Evolutionary conservation across 1,284 basidiomycete species (phyloP).

Genomic region (Ceratobasidium sp.): DNA sequence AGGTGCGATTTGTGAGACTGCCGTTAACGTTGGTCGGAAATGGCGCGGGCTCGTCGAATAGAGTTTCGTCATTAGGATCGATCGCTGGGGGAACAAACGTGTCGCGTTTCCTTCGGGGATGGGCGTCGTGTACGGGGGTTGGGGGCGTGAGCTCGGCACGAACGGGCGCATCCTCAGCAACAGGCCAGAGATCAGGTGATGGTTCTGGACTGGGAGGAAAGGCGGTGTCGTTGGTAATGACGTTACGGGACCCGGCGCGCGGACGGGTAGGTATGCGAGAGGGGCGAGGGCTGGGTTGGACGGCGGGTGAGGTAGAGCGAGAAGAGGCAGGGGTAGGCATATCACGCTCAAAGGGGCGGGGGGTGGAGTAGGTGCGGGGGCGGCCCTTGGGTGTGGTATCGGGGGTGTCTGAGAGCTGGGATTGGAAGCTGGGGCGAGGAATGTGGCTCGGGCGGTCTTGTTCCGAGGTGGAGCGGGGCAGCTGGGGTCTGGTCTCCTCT

Average conservation of each 20-base stretch:
- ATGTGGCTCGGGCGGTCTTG: constrained; percentile 9
- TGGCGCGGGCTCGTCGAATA: constrained; percentile 43
- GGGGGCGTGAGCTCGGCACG: constrained; percentile 8
- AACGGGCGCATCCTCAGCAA: constrained; percentile 2
- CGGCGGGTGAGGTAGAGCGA: constrained; percentile 41
- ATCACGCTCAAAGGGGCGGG: constrained; percentile 36
- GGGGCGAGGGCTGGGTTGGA: constrained; percentile 18
- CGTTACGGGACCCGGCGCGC: constrained; percentile 32
- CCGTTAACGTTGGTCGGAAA: constrained; percentile 35
- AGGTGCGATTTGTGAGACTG: constrained; percentile 15
- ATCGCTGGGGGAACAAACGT: constrained; percentile 32
- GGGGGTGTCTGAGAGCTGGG: background rate
- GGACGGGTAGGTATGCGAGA: constrained; percentile 42
- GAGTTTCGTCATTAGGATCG: constrained; percentile 7
- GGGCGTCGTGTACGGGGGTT: background rate
- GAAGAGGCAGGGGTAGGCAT: constrained; percentile 43
- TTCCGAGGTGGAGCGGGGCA: background rate
- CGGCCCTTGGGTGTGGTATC: background rate
- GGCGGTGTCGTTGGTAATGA: background rate
- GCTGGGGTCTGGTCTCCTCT: background rate
- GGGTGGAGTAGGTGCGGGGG: constrained; percentile 34
- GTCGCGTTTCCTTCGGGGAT: constrained; percentile 33
- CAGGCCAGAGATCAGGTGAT: constrained; percentile 41
- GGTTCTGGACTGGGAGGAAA: constrained; percentile 44
- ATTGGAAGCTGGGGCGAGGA: constrained; percentile 12